Percentiles rank a stretch among this genome's conserved stretches.
Evolutionary conservation across 2,329 filamentous ascomycete species (phyloP).

Genomic region (Fusarium sp.): DNA sequence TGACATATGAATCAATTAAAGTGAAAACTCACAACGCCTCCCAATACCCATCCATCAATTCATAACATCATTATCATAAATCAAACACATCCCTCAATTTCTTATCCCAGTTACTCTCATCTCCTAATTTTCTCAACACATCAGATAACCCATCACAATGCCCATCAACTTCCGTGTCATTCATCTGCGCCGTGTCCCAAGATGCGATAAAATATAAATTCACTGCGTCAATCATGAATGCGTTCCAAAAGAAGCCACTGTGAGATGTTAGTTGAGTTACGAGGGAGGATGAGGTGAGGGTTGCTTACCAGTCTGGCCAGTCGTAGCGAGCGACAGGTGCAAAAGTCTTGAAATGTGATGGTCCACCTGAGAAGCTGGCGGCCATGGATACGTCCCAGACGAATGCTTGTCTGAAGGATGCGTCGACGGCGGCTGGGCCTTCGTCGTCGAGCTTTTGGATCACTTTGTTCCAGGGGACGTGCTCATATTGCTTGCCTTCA

Average conservation of each 20-base stretch:
- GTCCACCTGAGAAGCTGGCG: constrained; percentile 34
- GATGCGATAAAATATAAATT: constrained; percentile 53
- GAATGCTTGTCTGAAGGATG: constrained; percentile 53
- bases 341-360: constrained; percentile 40
- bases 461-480: constrained; percentile 52
- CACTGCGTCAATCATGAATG: constrained; percentile 50
- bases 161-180: constrained; percentile 46
- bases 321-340: constrained; percentile 50
- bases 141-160: constrained; percentile 48
- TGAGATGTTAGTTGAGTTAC: constrained; percentile 4
- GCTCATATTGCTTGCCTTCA: constrained; percentile 44
- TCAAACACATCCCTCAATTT: constrained; percentile 44
- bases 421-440: constrained; percentile 47
- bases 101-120: constrained; percentile 46
- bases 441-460: constrained; percentile 50
- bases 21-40: neutral
- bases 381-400: constrained; percentile 54
- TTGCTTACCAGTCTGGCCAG: constrained; percentile 54
- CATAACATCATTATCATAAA: constrained; percentile 11
- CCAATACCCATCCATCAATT: neutral
- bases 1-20: neutral
- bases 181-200: constrained; percentile 56
- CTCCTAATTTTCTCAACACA: constrained; percentile 47
- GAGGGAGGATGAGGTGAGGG: no score
- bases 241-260: constrained; percentile 55